These are phyloP conservation scores for Penicillium arizonense DNA, from an alignment of 495 filamentous ascomycete species.

Conservation along the genomic window DNA sequence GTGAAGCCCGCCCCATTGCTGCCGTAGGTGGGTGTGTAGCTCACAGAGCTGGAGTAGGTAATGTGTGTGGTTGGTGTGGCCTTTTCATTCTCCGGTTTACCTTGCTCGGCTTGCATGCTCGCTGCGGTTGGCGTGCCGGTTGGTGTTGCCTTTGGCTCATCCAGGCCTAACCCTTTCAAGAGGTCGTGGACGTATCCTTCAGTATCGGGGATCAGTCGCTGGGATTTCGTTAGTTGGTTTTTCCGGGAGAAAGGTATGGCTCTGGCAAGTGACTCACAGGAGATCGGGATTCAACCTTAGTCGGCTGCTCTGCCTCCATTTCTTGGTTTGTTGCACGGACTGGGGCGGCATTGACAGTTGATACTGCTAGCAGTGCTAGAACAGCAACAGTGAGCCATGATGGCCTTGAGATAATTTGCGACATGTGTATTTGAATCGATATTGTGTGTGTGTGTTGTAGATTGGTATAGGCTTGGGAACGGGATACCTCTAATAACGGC, in stretches of 20 bases:
- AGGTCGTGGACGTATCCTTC: conserved; percentile 21
- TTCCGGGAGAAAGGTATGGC: neutral
- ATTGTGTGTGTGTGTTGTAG: neutral
- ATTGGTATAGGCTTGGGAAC: neutral
- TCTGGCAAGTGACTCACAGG: conserved; percentile 7
- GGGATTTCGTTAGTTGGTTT: neutral
- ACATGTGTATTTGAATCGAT: conserved; percentile 10
- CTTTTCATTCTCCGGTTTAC: neutral
- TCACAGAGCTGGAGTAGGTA: neutral
- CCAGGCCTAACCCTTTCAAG: conserved; percentile 23
- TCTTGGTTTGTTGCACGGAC: conserved; percentile 4
- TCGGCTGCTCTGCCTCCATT: neutral
- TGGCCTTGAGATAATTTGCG: neutral
- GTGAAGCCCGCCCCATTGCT: conserved; percentile 4
- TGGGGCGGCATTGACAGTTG: conserved; percentile 15
- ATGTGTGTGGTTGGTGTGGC: conserved; percentile 8
- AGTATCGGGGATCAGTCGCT: conserved; percentile 36
- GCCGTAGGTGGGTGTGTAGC: neutral
- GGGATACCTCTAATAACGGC: neutral
- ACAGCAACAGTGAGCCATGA: conserved; percentile 1
- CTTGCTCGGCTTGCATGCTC: conserved; percentile 2
- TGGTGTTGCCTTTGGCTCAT: neutral
- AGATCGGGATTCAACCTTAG: conserved; percentile 13
- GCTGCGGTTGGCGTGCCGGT: neutral
- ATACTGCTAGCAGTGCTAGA: conserved; percentile 8